phyloP scores from a whole-genome alignment of 225 moss, liverwort and hornwort species.

The Pleurozium schreberi region DNA sequence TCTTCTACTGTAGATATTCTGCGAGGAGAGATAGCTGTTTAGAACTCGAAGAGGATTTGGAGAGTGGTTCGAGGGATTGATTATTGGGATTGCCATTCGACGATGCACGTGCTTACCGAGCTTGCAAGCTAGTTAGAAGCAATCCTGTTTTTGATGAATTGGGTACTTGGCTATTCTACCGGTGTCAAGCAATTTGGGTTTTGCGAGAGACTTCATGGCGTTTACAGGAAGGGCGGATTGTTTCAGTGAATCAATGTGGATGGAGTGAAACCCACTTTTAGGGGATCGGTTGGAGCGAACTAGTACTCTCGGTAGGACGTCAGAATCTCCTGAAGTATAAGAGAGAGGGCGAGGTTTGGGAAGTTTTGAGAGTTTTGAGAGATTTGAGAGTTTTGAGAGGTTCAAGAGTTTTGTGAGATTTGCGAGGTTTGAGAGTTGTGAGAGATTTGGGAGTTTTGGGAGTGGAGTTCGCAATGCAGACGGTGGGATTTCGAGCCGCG shows the following conservation, averaged over 20 bases:
- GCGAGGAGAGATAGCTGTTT: neutral
- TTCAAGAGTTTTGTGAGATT: neutral
- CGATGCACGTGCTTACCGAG: neutral
- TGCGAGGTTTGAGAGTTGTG: no score
- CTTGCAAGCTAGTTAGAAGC: neutral
- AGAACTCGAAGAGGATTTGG: neutral
- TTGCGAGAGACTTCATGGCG: neutral
- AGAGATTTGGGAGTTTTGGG: neutral
- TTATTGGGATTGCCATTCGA: neutral
- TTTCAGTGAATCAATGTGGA: neutral
- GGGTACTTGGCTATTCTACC: neutral
- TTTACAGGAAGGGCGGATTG: neutral
- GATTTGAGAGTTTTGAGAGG: neutral
- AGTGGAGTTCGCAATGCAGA: conserved; percentile 14
- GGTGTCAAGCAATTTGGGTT: neutral
- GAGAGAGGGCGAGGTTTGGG: neutral
- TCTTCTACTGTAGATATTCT: neutral
- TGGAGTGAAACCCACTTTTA: neutral
- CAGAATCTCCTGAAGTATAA: neutral
- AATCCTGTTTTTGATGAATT: neutral
- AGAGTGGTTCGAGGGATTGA: neutral
- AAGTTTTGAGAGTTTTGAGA: no score
- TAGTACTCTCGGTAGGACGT: neutral
- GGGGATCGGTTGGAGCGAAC: neutral
- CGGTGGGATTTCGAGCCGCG: conserved; percentile 6